Base-by-base conservation (phyloP, 2,329 filamentous ascomycete species). In the Trichoderma aggressivum region DNA sequence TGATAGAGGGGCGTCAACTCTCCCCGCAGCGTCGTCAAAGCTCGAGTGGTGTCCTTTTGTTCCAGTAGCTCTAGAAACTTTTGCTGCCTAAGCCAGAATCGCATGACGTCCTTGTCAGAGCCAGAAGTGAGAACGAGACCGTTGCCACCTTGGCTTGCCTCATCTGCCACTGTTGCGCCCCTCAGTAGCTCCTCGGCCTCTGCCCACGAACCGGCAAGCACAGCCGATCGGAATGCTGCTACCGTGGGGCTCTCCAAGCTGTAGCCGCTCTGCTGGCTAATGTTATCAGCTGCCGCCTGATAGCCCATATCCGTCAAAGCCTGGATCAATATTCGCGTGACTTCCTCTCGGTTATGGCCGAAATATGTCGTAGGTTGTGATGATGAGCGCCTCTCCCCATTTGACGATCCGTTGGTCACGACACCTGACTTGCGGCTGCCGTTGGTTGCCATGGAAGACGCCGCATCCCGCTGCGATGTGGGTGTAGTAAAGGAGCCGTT, bases 61-160 rank as follows among this genome's bases (percentile, higher is more conserved):
- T 98, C 94, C 56, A 99, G 83, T 10, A 97, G 84, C 82, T 99
- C 96, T 34, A 99, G 85, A 77, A 95, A 99, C 80, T 98, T 98
- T 79, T 99, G 96, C 79, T 97, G 92, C 74, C 95, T 88, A 76
- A 99, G 85, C 84, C 90, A 91, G 80, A 98, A 98, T 60, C 91
- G 87, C 92, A 99, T 95, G 66, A 91, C 86, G 75, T 91, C 89
- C 71, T 87, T 87, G 76, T 97, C 91, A 7, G 93, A 91, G 28
- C 89, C 91, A 56, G 92, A 88, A 18, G 91, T 89, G 67, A 98
- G 86, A 18, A 93, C 88, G 69, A 99, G 83, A 2, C 91, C 93
- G 74, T 88, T 85, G 0, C 82, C 82, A 56, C 76, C 70, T 26
- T 78, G 77, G 11, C 77, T 75, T 36, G 76, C 74, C 39, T 80